Evolutionary conservation across 2,329 filamentous ascomycete species (phyloP).

Genomic region (Pseudogymnoascus sp.): DNA sequence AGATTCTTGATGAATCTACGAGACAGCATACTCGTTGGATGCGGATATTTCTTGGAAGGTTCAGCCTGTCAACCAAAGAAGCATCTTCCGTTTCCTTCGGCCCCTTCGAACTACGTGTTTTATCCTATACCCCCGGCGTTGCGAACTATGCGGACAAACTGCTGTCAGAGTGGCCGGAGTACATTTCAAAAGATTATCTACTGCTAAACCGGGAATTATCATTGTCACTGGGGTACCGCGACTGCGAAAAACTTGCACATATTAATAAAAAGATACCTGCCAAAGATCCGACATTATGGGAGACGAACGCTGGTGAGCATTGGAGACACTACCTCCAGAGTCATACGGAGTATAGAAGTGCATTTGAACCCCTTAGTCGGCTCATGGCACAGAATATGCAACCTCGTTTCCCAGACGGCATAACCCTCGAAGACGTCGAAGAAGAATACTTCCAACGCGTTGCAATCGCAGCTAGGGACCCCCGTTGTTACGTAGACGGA

Average conservation of each 20-base stretch:
- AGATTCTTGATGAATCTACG: not conserved
- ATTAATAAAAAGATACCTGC: not conserved
- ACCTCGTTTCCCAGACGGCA: not conserved
- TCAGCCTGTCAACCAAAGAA: not conserved
- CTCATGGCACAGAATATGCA: not conserved
- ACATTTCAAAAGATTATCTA: not conserved
- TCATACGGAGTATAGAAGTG: not conserved
- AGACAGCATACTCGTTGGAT: not conserved
- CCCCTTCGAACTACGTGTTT: not conserved
- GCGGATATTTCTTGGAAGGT: conserved; percentile 1
- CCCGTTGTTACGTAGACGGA: not conserved
- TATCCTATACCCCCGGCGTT: not conserved
- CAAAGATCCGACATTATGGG: not conserved
- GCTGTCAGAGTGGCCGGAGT: not conserved
- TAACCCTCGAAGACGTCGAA: not conserved
- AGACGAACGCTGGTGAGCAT: not conserved
- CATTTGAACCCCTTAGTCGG: not conserved
- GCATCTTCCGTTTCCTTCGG: too few relatives aligned
- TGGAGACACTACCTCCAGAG: not conserved
- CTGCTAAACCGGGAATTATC: not conserved
- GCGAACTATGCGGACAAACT: not conserved
- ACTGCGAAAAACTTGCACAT: not conserved
- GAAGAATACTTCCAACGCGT: conserved; percentile 4
- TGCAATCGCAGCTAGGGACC: not conserved
- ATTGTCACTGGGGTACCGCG: not conserved